These are phyloP conservation scores for Primulina eburnea DNA, from an alignment of 257 asterid species.

Conservation along the genomic window DNA sequence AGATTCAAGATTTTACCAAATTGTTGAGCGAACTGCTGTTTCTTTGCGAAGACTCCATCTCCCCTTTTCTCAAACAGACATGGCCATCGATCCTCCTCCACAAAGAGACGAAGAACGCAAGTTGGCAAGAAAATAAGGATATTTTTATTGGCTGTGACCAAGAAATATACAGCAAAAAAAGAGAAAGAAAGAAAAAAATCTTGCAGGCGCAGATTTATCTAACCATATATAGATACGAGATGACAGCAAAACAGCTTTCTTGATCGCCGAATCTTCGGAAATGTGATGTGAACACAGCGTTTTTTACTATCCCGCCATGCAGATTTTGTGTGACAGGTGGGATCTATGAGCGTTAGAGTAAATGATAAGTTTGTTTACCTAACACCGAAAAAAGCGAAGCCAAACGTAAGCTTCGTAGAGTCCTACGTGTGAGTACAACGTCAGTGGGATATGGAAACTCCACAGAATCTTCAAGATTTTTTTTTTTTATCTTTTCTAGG, in stretches of 20 bases:
- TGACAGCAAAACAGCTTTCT: not conserved
- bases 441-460: no score
- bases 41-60: constrained; percentile 36
- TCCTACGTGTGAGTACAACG: no score
- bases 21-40: constrained; percentile 26
- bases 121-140: no score
- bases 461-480: no score
- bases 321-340: not conserved
- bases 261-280: not conserved
- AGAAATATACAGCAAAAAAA: not conserved
- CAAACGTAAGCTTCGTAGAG: no score
- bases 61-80: not conserved
- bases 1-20: constrained; percentile 29
- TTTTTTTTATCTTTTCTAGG: no score
- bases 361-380: no score
- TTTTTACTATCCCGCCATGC: not conserved
- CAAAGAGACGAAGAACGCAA: constrained; percentile 23
- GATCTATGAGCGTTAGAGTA: no score
- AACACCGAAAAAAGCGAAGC: no score
- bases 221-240: not conserved
- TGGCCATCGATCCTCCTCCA: constrained; percentile 6
- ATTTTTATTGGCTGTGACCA: not conserved
- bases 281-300: not conserved
- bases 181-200: not conserved
- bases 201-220: not conserved